Base-by-base conservation (phyloP, 1,284 basidiomycete genomes). In the Cutaneotrichosporon mucoides region DNA sequence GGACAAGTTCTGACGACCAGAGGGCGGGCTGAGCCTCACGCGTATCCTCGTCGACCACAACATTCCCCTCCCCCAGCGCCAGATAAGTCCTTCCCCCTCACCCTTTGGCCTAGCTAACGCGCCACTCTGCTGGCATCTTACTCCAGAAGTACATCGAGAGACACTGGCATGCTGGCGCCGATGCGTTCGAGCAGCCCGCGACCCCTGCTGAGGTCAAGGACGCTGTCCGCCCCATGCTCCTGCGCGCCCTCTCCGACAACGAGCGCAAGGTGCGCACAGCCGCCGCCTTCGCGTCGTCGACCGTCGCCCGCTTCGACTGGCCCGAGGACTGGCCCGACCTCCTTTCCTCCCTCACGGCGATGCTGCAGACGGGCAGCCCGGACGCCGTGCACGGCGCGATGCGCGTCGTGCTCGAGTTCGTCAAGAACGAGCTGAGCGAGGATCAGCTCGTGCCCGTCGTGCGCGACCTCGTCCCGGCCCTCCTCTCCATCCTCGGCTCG, bases 261-360 rank as follows among this genome's bases (percentile, higher is more conserved):
- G 81, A 85, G 70, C 84, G 90, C 63, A 93, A 92, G 81, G 88
- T 96, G 66, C 84, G 92, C 55, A 84, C 88, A 4, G 81, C 88
- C 52, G 60, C 63, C 0, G 63, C 63, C 1, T 88, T 87, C 67
- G 86, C 87, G 3, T 77, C 93, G 16, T 92, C 92, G 10, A 84
- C 85, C 1, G 88, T 96, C 63, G 92, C 92, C 16, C 86, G 86
- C 63, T 88, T 84, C 64, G 92, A 96, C 79, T 96, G 91, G 91
- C 92, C 93, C 9, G 91, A 95, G 74, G 89, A 93, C 82, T 96
- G 90, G 72, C 89, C 92, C 0, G 85, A 88, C 50, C 83, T 96
- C 11, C 82, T 96, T 36, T 80, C 81, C 54, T 81, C 83, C 35
- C 82, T 96, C 33, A 86, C 95, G 62, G 73, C 75, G 40, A 83